Conservation (phyloP, 805 yeast genomes). For the Ogataea kodamae region DNA sequence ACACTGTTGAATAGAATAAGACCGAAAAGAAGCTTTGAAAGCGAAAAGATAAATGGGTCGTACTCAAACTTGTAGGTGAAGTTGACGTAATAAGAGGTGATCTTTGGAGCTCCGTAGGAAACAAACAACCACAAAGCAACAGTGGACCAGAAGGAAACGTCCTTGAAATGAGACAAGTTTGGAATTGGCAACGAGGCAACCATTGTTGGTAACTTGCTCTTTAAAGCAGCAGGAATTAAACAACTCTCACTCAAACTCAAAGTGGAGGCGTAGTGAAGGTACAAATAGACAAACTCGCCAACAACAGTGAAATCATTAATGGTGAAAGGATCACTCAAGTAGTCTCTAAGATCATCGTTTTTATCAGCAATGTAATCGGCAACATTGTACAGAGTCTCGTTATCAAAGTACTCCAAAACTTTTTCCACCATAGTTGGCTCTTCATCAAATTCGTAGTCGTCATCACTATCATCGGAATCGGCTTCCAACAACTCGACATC, state of each 20-base stretch:
- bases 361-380: constrained; percentile 24
- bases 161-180: constrained; percentile 36
- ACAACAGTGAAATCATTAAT: constrained; percentile 26
- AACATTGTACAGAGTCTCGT: constrained; percentile 14
- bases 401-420: constrained; percentile 10
- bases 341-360: constrained; percentile 30
- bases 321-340: constrained; percentile 32
- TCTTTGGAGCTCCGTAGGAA: constrained; percentile 40
- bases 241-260: constrained; percentile 18
- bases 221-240: constrained; percentile 25
- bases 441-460: constrained; percentile 6
- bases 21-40: constrained; percentile 41
- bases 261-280: constrained; percentile 14
- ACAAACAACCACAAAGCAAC: constrained; percentile 39
- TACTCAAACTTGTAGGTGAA: constrained; percentile 50
- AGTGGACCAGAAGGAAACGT: constrained; percentile 32
- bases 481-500: constrained; percentile 30
- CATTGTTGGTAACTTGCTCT: constrained; percentile 25
- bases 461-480: constrained; percentile 11
- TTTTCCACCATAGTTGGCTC: constrained; percentile 8
- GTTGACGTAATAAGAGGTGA: constrained; percentile 49
- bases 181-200: constrained; percentile 28
- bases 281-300: constrained; percentile 24
- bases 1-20: constrained; percentile 35
- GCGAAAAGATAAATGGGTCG: constrained; percentile 51